These are phyloP conservation scores for Wickerhamiella domercqiae DNA, from an alignment of 805 yeast genomes.

Conservation along the genomic window DNA sequence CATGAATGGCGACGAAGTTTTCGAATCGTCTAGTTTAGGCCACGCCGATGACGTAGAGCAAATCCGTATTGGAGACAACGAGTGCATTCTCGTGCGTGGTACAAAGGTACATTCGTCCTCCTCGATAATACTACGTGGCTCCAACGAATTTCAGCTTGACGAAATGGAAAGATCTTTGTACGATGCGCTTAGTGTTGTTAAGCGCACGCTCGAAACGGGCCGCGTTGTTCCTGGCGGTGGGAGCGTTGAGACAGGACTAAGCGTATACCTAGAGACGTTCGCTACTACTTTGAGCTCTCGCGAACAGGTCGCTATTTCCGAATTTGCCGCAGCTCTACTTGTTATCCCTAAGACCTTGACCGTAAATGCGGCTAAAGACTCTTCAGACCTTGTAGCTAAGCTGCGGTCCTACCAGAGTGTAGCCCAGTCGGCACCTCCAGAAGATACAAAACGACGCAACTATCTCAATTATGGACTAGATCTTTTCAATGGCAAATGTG, in stretches of 20 bases:
- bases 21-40: slow-evolving; percentile 74
- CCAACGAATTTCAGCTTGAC: slow-evolving; percentile 84
- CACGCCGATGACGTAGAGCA: slow-evolving; percentile 82
- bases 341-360: slow-evolving; percentile 94
- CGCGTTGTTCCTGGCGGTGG: slow-evolving; percentile 98
- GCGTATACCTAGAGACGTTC: slow-evolving; percentile 86
- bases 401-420: slow-evolving; percentile 94
- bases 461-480: slow-evolving; percentile 90
- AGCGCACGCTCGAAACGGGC: slow-evolving; percentile 90
- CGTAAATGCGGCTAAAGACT: slow-evolving; percentile 93
- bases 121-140: slow-evolving; percentile 85
- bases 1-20: slow-evolving; percentile 89
- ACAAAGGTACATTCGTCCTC: slow-evolving; percentile 83
- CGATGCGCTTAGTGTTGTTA: slow-evolving; percentile 86
- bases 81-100: slow-evolving; percentile 82
- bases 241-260: slow-evolving; percentile 93
- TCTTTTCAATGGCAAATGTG: slow-evolving; percentile 77
- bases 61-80: slow-evolving; percentile 87
- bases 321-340: slow-evolving; percentile 79
- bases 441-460: slow-evolving; percentile 70
- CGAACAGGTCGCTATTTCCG: slow-evolving; percentile 96
- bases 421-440: slow-evolving; percentile 67
- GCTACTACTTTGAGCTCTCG: slow-evolving; percentile 97
- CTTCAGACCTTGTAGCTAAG: slow-evolving; percentile 87
- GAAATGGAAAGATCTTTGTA: slow-evolving; percentile 97